Evolutionary conservation across 805 yeast genomes (phyloP), one percentile per base, ranked within the genome.

Genomic region (Lachancea kluyveri): DNA sequence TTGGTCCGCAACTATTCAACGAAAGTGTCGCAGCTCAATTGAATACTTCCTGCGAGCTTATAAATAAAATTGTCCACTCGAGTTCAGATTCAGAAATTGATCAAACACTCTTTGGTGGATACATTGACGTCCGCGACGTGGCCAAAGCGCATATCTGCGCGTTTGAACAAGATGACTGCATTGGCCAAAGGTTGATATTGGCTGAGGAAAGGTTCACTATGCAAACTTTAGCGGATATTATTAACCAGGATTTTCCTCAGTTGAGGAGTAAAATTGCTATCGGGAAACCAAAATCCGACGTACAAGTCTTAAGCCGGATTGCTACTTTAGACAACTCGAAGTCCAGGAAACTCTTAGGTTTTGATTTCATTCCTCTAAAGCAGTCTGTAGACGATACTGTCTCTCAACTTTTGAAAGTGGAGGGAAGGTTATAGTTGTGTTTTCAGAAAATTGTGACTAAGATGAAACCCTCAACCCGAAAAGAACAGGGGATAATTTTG

Each of bases 51-150:
- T 53, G 56, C 42, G 58, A 48, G 30, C 30, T 43, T 6, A 38
- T 63, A 21, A 59, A 61, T 52, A 35, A 30, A 10, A 30, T 56
- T 33, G 25, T 57, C 45, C 45, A 64, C 44, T 36, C 51, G 43
- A 38, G 46, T 3, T 35, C 45, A 46, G 42, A 50, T 26, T 50
- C 49, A 8, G 32, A 37, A 19, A 40, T 62, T 38, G 52, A 51
- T 40, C 32, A 50, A 4, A 25, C 30, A 7, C 11, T 53, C 52
- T 21, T 48, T 56, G 42, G 46, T 42, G 45, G 41, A 10, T 64
- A 46, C 28, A 61, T 71, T 16, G 79, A 76, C 50, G 81, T 77
- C 5, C 62, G 80, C 42, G 82, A 77, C 46, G 78, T 72, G 21
- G 79, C 82, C 6, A 48, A 46, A 34, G 76, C 78, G 4, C 84